phyloP scores from a whole-genome alignment of 768 basidiomycete species.

The Hortiboletus campestris region DNA sequence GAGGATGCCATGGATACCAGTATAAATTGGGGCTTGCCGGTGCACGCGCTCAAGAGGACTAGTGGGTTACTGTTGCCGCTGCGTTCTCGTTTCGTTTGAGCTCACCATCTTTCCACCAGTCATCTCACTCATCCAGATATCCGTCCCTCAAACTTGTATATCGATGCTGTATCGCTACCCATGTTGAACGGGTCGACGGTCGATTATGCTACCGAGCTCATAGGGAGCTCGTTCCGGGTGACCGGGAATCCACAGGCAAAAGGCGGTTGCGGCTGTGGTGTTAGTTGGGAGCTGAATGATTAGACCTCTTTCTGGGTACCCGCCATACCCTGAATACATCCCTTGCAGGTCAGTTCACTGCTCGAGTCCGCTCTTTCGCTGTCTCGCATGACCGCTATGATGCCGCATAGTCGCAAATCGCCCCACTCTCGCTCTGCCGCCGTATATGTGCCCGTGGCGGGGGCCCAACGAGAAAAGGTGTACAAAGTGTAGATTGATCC shows the following conservation, averaged over 20 bases:
- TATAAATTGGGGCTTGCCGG: constrained; percentile 86
- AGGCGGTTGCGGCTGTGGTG: constrained; percentile 93
- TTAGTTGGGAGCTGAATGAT: constrained; percentile 70
- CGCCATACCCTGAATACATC: neutral
- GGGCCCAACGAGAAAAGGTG: no score
- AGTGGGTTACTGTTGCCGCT: constrained; percentile 51
- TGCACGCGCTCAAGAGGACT: constrained; percentile 68
- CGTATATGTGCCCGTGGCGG: no score
- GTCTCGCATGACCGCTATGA: neutral
- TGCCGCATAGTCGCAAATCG: neutral
- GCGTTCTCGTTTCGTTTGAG: neutral
- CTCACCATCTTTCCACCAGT: constrained; percentile 35
- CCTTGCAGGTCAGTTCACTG: neutral
- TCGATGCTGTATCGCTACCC: constrained; percentile 83
- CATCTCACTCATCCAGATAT: constrained; percentile 71
- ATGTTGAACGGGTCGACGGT: constrained; percentile 87
- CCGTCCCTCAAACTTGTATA: constrained; percentile 70
- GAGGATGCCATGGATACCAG: constrained; percentile 97
- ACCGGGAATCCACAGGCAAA: constrained; percentile 87
- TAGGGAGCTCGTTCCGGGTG: constrained; percentile 87
- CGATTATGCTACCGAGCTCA: constrained; percentile 91
- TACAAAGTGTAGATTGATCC: no score
- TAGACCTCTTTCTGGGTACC: neutral
- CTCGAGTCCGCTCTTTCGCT: neutral
- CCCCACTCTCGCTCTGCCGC: no score